Evolutionary conservation across 2,329 filamentous ascomycete species (phyloP).

Genomic region (Ilyonectria sp.): DNA sequence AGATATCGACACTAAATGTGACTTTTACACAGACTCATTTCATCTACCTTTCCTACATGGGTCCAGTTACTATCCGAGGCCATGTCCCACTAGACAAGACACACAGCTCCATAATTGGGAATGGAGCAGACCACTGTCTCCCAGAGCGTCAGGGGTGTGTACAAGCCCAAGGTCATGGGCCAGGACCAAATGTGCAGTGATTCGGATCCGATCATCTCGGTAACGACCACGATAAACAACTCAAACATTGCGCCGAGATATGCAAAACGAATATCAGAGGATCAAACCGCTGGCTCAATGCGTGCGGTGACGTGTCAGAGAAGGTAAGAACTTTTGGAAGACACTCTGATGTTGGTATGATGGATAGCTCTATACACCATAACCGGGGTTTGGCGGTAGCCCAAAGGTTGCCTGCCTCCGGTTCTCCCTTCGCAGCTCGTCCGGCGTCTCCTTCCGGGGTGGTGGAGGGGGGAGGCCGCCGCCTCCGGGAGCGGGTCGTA

Average conservation of each 20-base stretch:
- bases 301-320: conserved; percentile 36
- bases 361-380: conserved; percentile 48
- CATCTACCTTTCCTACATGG: conserved; percentile 45
- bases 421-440: conserved; percentile 67
- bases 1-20: conserved; percentile 3
- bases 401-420: conserved; percentile 70
- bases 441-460: conserved; percentile 69
- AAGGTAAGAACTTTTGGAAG: conserved; percentile 36
- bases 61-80: conserved; percentile 38
- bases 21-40: conserved; percentile 41
- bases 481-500: conserved; percentile 73
- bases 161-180: conserved; percentile 29
- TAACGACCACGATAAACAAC: conserved; percentile 43
- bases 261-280: conserved; percentile 50
- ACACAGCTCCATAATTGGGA: conserved; percentile 39
- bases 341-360: conserved; percentile 16
- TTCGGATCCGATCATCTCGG: conserved; percentile 41
- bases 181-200: conserved; percentile 42
- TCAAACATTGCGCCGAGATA: conserved; percentile 53
- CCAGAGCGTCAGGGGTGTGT: conserved; percentile 31
- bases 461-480: conserved; percentile 74
- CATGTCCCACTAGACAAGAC: conserved; percentile 40
- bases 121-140: conserved; percentile 36
- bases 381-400: conserved; percentile 60
- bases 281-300: conserved; percentile 38